These are phyloP conservation scores for Umbelopsis ramanniana DNA, from an alignment of 192 early-diverging fungal genomes.

Conservation along the genomic window DNA sequence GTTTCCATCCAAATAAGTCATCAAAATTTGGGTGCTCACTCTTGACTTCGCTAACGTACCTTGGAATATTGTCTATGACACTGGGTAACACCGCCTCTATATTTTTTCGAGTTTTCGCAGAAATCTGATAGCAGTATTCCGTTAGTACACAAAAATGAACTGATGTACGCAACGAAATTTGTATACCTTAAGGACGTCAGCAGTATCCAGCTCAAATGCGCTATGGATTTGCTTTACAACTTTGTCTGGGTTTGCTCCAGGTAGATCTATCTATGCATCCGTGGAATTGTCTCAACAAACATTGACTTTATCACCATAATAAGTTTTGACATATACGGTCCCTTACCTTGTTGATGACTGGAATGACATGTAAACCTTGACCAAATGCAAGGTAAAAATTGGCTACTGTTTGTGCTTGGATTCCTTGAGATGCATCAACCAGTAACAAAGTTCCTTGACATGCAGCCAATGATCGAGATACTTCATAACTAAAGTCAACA, in stretches of 20 bases:
- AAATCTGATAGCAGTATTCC: constrained; percentile 56
- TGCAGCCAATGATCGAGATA: constrained; percentile 89
- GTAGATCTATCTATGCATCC: constrained; percentile 76
- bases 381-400: constrained; percentile 96
- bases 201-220: constrained; percentile 82
- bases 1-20: neutral
- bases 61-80: constrained; percentile 81
- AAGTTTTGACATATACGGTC: neutral
- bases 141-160: neutral
- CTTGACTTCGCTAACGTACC: constrained; percentile 39
- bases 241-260: constrained; percentile 80
- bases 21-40: neutral
- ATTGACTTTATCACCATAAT: too few species aligned
- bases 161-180: neutral
- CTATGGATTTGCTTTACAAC: constrained; percentile 81
- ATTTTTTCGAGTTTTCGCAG: constrained; percentile 85
- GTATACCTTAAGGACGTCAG: constrained; percentile 53
- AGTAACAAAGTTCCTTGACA: constrained; percentile 93
- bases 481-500: constrained; percentile 96
- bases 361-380: constrained; percentile 83
- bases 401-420: constrained; percentile 98
- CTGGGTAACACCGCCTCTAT: constrained; percentile 74
- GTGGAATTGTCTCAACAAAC: neutral
- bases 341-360: constrained; percentile 87
- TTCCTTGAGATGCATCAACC: constrained; percentile 93